These are phyloP conservation scores for Mortierella sp. DNA, from an alignment of 371 early-diverging fungal genomes.

Conservation along the genomic window DNA sequence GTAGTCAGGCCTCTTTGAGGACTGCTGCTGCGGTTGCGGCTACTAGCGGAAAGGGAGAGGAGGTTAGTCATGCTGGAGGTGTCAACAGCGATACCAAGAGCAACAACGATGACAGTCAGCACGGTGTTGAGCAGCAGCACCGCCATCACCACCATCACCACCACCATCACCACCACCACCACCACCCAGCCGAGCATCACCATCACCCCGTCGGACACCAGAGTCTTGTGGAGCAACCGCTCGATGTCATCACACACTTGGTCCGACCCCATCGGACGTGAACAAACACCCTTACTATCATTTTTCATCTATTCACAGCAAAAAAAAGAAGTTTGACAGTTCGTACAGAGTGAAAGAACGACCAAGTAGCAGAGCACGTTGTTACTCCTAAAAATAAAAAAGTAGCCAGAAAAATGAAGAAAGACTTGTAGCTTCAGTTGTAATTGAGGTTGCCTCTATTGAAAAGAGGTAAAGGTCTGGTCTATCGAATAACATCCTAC, in stretches of 20 bases:
- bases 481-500: background rate
- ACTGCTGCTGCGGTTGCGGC: background rate
- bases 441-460: too few species aligned
- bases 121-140: background rate
- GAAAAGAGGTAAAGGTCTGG: background rate
- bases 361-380: background rate
- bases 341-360: background rate
- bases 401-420: background rate
- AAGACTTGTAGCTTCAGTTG: background rate
- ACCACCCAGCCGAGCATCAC: background rate
- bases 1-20: background rate
- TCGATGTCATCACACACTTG: constrained; percentile 37
- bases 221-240: constrained; percentile 32
- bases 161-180: background rate
- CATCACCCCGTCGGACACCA: background rate
- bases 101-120: background rate
- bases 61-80: background rate
- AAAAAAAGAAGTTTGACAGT: background rate
- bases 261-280: constrained; percentile 25
- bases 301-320: background rate
- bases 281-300: background rate
- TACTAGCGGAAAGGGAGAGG: background rate
- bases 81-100: background rate
- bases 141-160: background rate
- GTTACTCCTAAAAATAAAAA: background rate